Conservation (phyloP, 75 land plant species). For the Cupressus sempervirens region DNA sequence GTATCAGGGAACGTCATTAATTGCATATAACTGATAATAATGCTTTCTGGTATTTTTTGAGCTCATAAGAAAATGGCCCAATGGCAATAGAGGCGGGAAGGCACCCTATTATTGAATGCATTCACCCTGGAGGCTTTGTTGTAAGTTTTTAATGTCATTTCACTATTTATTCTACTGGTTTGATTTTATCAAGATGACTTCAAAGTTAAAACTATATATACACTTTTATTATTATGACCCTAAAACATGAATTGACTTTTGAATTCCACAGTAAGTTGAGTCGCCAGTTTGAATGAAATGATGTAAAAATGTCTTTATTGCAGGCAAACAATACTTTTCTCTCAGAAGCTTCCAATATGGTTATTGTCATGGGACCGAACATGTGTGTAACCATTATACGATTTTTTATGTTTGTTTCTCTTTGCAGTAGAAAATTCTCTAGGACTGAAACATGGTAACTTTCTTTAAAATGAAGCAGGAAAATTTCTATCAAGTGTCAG, state of each 20-base stretch:
- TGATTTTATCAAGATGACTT: not conserved
- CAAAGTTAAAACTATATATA: not conserved
- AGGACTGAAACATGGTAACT: not conserved
- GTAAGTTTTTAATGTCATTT: constrained; percentile 33
- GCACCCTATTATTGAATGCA: constrained; percentile 85
- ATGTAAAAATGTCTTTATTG: constrained; percentile 12
- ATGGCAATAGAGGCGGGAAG: constrained; percentile 93
- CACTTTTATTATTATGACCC: not conserved
- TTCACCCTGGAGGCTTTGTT: constrained; percentile 68
- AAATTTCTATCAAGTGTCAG: not conserved
- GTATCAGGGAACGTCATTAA: not conserved
- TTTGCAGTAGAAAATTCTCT: not conserved
- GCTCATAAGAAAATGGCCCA: constrained; percentile 68
- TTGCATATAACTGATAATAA: not conserved
- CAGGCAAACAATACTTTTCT: constrained; percentile 94
- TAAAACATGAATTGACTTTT: not conserved
- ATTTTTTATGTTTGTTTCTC: not conserved
- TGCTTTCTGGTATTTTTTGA: not conserved
- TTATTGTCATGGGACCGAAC: constrained; percentile 91
- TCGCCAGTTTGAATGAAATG: not conserved
- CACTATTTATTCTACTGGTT: not conserved
- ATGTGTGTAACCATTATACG: constrained; percentile 51
- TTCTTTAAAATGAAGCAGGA: not conserved
- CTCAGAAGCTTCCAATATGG: constrained; percentile 93
- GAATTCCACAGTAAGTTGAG: not conserved